phyloP scores from a whole-genome alignment of 176 grass and related monocot species.

The Bromus sterilis region DNA sequence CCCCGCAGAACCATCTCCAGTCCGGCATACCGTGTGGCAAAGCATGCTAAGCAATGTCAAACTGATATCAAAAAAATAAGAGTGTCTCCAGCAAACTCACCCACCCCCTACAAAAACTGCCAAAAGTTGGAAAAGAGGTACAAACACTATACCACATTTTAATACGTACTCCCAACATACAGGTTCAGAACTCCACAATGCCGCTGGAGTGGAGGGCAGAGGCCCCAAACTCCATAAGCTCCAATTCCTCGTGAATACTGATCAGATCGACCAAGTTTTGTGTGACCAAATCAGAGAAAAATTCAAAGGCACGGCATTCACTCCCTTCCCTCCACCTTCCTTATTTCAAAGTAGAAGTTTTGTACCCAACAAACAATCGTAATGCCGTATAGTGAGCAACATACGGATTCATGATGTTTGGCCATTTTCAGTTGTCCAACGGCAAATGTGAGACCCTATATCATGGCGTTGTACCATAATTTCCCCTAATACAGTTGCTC shows the following conservation, averaged over 20 bases:
- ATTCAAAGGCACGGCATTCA: not conserved
- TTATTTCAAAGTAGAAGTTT: not conserved
- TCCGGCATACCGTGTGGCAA: too few species aligned
- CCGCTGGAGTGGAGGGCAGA: not conserved
- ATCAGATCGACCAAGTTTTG: not conserved
- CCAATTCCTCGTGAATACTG: not conserved
- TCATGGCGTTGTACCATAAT: not conserved
- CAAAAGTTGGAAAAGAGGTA: too few species aligned
- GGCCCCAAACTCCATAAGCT: not conserved
- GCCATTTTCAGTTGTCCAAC: not conserved
- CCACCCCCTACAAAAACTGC: too few species aligned
- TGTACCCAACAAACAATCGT: not conserved
- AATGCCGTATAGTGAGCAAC: not conserved
- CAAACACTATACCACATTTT: too few species aligned
- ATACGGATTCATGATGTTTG: not conserved
- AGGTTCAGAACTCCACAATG: not conserved
- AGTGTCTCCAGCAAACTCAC: too few species aligned
- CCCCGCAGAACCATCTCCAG: not conserved
- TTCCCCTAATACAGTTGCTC: not conserved
- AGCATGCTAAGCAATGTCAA: too few species aligned
- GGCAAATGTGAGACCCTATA: not conserved
- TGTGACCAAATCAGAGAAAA: not conserved
- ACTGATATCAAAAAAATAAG: too few species aligned
- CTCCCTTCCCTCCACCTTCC: not conserved
- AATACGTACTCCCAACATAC: too few species aligned